Percentiles rank a stretch among this genome's conserved stretches.
Conservation (phyloP, 768 basidiomycete genomes). For the Amanita phalloides region DNA sequence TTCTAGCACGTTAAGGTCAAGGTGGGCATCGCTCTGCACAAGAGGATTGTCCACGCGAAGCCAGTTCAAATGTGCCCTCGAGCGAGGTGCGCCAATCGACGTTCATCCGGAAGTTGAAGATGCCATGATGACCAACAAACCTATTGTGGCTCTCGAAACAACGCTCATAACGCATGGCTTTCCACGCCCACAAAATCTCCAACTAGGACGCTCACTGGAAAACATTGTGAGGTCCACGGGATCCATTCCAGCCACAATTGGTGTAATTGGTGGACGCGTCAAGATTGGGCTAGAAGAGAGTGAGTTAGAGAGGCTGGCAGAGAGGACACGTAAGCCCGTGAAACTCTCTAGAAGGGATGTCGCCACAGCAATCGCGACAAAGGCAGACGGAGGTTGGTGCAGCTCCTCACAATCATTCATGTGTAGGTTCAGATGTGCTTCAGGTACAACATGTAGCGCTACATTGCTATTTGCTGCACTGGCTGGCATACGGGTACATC, state of each 20-base stretch:
- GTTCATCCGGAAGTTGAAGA: conserved; percentile 78
- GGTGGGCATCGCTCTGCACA: neutral
- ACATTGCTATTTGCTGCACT: conserved; percentile 68
- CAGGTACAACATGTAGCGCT: conserved; percentile 62
- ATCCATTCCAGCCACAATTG: conserved; percentile 87
- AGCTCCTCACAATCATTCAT: neutral
- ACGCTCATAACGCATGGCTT: conserved; percentile 91
- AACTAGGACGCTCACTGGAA: conserved; percentile 65
- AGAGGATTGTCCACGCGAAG: neutral
- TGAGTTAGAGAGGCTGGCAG: conserved; percentile 64
- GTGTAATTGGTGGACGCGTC: conserved; percentile 69
- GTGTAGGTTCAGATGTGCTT: conserved; percentile 3
- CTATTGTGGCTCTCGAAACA: conserved; percentile 87
- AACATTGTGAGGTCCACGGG: conserved; percentile 61
- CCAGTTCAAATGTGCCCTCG: conserved; percentile 5
- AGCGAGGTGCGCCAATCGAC: conserved; percentile 37
- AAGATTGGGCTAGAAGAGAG: conserved; percentile 68
- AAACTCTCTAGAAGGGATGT: conserved; percentile 80
- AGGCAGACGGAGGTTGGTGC: conserved; percentile 59
- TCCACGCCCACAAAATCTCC: conserved; percentile 68
- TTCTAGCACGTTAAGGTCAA: neutral
- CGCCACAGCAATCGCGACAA: conserved; percentile 57
- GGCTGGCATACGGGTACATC: conserved; percentile 72
- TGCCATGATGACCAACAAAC: conserved; percentile 51
- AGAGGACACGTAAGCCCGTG: conserved; percentile 31